These are phyloP conservation scores for Rhododendron mucronatum DNA, from an alignment of 148 eudicot genomes.

Conservation along the genomic window DNA sequence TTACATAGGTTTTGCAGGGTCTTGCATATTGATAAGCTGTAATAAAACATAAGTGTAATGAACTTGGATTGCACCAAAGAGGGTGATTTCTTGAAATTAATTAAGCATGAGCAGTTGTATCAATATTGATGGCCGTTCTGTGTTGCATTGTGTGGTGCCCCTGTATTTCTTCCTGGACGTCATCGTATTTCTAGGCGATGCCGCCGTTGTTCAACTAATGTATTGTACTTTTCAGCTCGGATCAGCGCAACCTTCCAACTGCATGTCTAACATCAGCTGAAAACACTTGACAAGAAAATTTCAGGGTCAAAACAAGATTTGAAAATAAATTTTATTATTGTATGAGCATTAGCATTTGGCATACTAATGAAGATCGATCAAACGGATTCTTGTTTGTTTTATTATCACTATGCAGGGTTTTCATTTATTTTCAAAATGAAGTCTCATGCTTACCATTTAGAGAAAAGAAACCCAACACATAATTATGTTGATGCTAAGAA, in stretches of 20 bases:
- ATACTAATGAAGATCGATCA: background rate
- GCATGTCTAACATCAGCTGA: slow-evolving; percentile 34
- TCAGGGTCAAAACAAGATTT: slow-evolving; percentile 2
- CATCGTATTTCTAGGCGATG: slow-evolving; percentile 43
- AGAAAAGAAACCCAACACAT: no score
- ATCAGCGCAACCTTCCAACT: slow-evolving; percentile 56
- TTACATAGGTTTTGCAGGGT: no score
- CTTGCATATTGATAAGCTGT: no score
- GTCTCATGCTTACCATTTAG: background rate
- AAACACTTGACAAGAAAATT: slow-evolving; percentile 15
- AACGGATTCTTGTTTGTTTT: background rate
- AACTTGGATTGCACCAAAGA: no score
- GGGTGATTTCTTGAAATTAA: no score
- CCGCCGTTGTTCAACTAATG: slow-evolving; percentile 48
- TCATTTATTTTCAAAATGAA: background rate
- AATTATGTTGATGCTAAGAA: no score
- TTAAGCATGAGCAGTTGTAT: no score
- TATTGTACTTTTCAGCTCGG: slow-evolving; percentile 50
- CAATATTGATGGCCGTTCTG: no score
- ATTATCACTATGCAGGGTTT: background rate
- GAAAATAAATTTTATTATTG: background rate
- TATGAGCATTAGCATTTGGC: background rate
- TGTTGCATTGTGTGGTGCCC: no score
- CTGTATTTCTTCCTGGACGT: no score
- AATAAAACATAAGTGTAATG: no score